Conservation (phyloP, 2,329 filamentous ascomycete species). For the Penicillium capsulatum region DNA sequence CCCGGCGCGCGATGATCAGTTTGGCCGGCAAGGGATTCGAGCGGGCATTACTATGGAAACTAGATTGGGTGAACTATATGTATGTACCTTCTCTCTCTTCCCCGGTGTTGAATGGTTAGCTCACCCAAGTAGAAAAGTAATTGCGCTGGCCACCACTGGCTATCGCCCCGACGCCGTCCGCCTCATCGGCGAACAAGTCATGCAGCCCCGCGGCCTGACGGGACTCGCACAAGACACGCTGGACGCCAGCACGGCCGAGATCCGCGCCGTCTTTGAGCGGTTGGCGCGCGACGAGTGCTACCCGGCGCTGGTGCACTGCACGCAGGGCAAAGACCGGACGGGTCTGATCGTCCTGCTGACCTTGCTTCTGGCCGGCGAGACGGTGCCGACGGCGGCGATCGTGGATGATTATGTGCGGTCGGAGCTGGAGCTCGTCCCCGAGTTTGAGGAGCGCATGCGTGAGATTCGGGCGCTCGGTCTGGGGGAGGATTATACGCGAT, state of each 20-base stretch:
- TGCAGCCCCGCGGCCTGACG: constrained; percentile 66
- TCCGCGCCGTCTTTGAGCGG: constrained; percentile 65
- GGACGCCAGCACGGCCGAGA: constrained; percentile 60
- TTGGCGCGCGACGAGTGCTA: constrained; percentile 54
- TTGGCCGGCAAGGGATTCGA: constrained; percentile 72
- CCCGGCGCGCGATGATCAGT: constrained; percentile 64
- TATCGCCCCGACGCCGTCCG: constrained; percentile 66
- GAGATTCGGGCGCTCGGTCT: constrained; percentile 70
- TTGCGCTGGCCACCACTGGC: constrained; percentile 61
- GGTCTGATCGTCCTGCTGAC: constrained; percentile 67
- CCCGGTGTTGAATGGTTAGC: too few relatives aligned
- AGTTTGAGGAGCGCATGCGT: constrained; percentile 59
- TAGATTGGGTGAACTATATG: constrained; percentile 65
- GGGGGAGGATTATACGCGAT: constrained; percentile 66
- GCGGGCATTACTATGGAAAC: constrained; percentile 60
- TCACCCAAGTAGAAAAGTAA: constrained; percentile 49
- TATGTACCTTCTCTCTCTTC: constrained; percentile 37
- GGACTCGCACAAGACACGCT: constrained; percentile 68
- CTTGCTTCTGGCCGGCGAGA: constrained; percentile 56
- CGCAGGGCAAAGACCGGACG: constrained; percentile 82
- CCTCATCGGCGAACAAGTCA: constrained; percentile 65
- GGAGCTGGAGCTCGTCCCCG: constrained; percentile 55
- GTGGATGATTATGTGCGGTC: constrained; percentile 69
- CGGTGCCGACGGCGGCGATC: constrained; percentile 56
- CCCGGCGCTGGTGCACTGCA: constrained; percentile 74